Evolutionary conservation across 306 rosid genomes (phyloP).

Genomic region (Chamaecrista fasciculata): DNA sequence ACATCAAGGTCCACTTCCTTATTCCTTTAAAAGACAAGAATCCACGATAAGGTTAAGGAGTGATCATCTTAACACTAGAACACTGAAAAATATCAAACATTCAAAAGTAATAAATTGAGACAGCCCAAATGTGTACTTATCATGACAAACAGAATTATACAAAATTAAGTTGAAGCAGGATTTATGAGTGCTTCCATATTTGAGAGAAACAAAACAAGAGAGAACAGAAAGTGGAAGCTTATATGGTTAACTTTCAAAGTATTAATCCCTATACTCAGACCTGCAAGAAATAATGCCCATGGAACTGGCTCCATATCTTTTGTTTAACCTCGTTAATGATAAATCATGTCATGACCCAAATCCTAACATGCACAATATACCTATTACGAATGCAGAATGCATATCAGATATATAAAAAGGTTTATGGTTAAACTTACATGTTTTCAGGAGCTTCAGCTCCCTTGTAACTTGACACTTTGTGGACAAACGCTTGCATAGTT

Average conservation of each 20-base stretch:
- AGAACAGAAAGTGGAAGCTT: background rate
- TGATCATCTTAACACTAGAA: constrained; percentile 4
- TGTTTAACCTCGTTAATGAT: constrained; percentile 19
- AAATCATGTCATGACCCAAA: constrained; percentile 11
- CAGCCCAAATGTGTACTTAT: constrained; percentile 13
- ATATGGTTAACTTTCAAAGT: background rate
- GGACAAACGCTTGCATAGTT: constrained; percentile 79
- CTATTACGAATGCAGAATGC: constrained; percentile 1
- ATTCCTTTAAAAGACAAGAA: constrained; percentile 52
- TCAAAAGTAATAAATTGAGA: background rate
- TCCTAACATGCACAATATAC: background rate
- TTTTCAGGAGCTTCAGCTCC: constrained; percentile 87
- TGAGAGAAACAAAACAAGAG: background rate
- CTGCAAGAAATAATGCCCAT: background rate
- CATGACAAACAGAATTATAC: constrained; percentile 11
- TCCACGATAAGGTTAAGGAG: constrained; percentile 22
- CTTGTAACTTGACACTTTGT: constrained; percentile 74
- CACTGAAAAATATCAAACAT: background rate
- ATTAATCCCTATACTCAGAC: constrained; percentile 13
- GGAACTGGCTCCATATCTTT: constrained; percentile 12
- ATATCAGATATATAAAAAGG: constrained; percentile 14
- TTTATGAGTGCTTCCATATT: background rate
- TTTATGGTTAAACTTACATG: constrained; percentile 48
- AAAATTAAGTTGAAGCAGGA: constrained; percentile 5
- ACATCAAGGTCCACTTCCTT: constrained; percentile 78